phyloP scores from a whole-genome alignment of 2,329 filamentous ascomycete species.

The Trichophyton benhamiae region DNA sequence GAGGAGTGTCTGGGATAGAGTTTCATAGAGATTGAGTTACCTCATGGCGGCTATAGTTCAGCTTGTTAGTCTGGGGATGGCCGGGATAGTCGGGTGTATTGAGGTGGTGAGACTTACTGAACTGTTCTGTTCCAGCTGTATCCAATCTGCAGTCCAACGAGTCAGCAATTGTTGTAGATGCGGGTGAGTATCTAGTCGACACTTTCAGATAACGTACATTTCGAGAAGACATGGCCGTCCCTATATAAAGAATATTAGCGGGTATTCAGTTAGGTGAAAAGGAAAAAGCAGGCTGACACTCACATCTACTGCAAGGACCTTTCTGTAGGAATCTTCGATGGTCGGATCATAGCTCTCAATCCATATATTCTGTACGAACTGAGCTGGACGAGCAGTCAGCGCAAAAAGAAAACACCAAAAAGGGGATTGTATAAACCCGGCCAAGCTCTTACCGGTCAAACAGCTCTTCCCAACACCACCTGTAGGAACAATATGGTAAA shows the following conservation, averaged over 20 bases:
- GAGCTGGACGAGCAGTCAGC: slow-evolving; percentile 42
- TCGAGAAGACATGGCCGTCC: slow-evolving; percentile 79
- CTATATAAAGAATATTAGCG: slow-evolving; percentile 36
- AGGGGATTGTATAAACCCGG: no score
- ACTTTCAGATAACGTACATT: slow-evolving; percentile 49
- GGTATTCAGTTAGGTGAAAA: background rate
- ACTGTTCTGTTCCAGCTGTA: slow-evolving; percentile 84
- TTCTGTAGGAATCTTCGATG: slow-evolving; percentile 78
- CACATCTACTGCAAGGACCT: slow-evolving; percentile 83
- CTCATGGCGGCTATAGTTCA: slow-evolving; percentile 42
- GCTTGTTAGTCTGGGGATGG: background rate
- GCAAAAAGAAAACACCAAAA: background rate
- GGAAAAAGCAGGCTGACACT: slow-evolving; percentile 29
- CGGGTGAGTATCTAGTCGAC: background rate
- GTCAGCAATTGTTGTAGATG: slow-evolving; percentile 5
- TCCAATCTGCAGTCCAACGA: slow-evolving; percentile 49
- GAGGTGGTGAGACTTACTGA: slow-evolving; percentile 51
- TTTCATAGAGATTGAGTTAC: slow-evolving; percentile 26
- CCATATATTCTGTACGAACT: slow-evolving; percentile 91
- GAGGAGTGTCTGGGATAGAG: background rate
- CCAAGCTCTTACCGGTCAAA: background rate
- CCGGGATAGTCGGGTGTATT: background rate
- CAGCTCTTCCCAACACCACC: slow-evolving; percentile 67
- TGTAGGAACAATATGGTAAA: slow-evolving; percentile 24
- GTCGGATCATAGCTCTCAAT: slow-evolving; percentile 84